Evolutionary conservation across 1,284 basidiomycete species (phyloP), one percentile per base, ranked within the genome.

Genomic region (Cryptococcus hybrid): DNA sequence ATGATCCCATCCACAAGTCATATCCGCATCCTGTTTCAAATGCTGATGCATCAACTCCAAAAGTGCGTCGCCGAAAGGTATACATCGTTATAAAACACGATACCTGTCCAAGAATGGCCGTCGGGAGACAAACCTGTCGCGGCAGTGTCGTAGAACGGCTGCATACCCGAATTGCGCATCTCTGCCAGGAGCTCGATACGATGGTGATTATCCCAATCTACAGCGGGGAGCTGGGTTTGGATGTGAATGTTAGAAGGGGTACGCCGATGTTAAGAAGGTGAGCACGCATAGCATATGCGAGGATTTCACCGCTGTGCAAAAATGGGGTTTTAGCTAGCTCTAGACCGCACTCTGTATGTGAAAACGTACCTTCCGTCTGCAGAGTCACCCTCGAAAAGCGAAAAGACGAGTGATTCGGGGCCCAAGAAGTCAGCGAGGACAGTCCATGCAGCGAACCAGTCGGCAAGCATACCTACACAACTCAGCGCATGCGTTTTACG

Each of bases 31-130:
- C 64, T 80, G 77, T 46, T 47, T 60, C 55, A 70, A 64, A 56
- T 79, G 76, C 64, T 80, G 76, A 53, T 75, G 72, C 48, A 81
- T 56, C 42, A 80, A 62, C 57, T 81, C 80, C 46, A 81, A 67
- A 76, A 69, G 60, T 81, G 80, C 12, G 64, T 57, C 5, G 77
- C 75, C 40, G 74, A 76, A 36, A 76, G 66, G 48, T 78, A 77
- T 11, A 80, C 78, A 59, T 80, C 80, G 66, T 80, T 80, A 69
- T 80, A 69, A 64, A 73, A 80, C 0, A 81, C 59, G 30, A 80
- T 64, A 1, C 68, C 72, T 1, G 68, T 63, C 73, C 72, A 74
- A 8, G 72, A 69, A 35, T 68, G 58, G 8, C 72, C 71, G 54
- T 78, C 75, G 13, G 75, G 77, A 4, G 68, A 55, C 7, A 70